Percentiles rank a stretch among this genome's conserved stretches.
phyloP scores from a whole-genome alignment of 2,329 filamentous ascomycete species.

The Grosmannia serpens region DNA sequence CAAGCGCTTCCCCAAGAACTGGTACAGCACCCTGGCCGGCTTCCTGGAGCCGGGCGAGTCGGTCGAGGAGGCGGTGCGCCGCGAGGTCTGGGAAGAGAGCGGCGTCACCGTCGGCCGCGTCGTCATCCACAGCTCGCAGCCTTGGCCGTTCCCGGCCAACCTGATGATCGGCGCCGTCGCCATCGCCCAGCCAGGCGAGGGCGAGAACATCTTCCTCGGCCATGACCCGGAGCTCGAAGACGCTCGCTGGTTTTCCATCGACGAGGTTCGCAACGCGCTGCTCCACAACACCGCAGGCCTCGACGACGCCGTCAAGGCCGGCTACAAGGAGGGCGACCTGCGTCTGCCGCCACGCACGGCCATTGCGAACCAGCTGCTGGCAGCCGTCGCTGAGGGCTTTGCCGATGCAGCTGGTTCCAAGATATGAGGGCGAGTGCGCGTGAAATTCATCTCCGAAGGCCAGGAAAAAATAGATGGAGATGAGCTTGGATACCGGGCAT shows the following conservation, averaged over 20 bases:
- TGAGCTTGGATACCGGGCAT: no score
- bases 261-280: slow-evolving; percentile 69
- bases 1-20: slow-evolving; percentile 70
- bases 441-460: no score
- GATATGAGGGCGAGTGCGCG: slow-evolving; percentile 24
- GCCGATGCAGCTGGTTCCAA: slow-evolving; percentile 38
- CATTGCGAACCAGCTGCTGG: slow-evolving; percentile 83
- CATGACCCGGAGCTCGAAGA: slow-evolving; percentile 87
- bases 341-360: slow-evolving; percentile 75
- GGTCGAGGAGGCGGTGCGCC: slow-evolving; percentile 70
- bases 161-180: slow-evolving; percentile 83
- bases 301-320: slow-evolving; percentile 50
- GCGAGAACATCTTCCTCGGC: slow-evolving; percentile 70
- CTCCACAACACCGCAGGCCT: slow-evolving; percentile 54
- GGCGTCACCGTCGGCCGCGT: slow-evolving; percentile 68
- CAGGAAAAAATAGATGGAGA: no score
- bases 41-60: slow-evolving; percentile 81
- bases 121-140: slow-evolving; percentile 72
- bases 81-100: slow-evolving; percentile 80
- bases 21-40: slow-evolving; percentile 82
- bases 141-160: slow-evolving; percentile 78
- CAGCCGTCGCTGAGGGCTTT: slow-evolving; percentile 67
- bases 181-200: slow-evolving; percentile 62
- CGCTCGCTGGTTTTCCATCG: slow-evolving; percentile 77
- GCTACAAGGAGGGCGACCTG: slow-evolving; percentile 65